Percentiles rank a stretch among this genome's conserved stretches.
phyloP scores from a whole-genome alignment of 1,284 basidiomycete species.

The Boletus subluridellus region DNA sequence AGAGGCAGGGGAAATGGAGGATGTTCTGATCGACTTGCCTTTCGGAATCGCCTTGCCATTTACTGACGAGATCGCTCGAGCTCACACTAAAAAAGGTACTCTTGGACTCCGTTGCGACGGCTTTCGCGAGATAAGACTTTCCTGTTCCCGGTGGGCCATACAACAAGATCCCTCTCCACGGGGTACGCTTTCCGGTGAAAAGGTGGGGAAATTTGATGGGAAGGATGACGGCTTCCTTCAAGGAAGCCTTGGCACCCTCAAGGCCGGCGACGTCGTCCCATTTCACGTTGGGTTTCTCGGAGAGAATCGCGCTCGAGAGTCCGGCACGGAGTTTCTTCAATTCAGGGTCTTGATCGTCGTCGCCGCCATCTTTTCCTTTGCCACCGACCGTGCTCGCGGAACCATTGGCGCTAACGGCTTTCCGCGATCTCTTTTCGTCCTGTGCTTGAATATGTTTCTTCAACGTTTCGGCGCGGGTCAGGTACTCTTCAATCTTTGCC shows the following conservation, averaged over 20 bases:
- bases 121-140: constrained; percentile 94
- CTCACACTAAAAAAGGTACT: constrained; percentile 98
- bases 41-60: constrained; percentile 99
- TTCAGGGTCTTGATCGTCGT: constrained; percentile 85
- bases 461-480: constrained; percentile 87
- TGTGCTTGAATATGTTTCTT: constrained; percentile 75
- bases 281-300: constrained; percentile 93
- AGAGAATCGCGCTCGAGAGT: constrained; percentile 83
- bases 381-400: constrained; percentile 59
- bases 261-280: constrained; percentile 99
- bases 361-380: constrained; percentile 69
- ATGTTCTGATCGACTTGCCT: constrained; percentile 50
- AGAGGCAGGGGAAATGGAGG: not conserved
- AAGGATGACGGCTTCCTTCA: constrained; percentile 98
- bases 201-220: constrained; percentile 99
- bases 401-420: constrained; percentile 78
- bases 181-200: constrained; percentile 96
- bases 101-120: constrained; percentile 98
- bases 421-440: constrained; percentile 68
- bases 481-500: constrained; percentile 89
- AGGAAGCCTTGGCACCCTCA: constrained; percentile 89
- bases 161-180: constrained; percentile 93
- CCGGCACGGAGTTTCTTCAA: constrained; percentile 92
- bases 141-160: constrained; percentile 97
- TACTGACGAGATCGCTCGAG: constrained; percentile 93